These are phyloP conservation scores for Trifolium fragiferum DNA, from an alignment of 306 rosid genomes.

Conservation along the genomic window DNA sequence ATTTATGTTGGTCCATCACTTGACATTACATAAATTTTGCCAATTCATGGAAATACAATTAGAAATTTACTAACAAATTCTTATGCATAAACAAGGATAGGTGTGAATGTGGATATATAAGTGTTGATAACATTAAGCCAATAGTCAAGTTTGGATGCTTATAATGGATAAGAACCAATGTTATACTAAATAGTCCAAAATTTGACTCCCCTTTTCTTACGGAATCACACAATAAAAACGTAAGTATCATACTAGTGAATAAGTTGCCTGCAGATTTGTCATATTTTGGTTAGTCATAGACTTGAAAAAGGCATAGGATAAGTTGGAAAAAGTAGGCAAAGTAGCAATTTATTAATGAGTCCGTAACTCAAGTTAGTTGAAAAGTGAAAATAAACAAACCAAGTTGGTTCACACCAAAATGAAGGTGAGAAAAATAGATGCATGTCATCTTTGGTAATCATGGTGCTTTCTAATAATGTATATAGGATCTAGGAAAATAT, in stretches of 20 bases:
- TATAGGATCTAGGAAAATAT: conserved; percentile 39
- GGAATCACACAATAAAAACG: background rate
- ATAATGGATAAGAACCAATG: conserved; percentile 20
- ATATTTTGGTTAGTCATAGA: conserved; percentile 23
- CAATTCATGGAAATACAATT: background rate
- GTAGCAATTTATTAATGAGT: conserved; percentile 25
- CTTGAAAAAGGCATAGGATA: conserved; percentile 3
- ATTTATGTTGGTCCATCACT: background rate
- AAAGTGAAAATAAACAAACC: background rate
- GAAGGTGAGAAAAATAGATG: conserved; percentile 23
- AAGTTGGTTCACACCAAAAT: conserved; percentile 10
- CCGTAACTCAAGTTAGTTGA: conserved; percentile 26
- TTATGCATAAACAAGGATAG: conserved; percentile 1
- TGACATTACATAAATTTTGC: background rate
- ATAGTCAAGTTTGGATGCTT: conserved; percentile 28
- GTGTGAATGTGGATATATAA: conserved; percentile 13
- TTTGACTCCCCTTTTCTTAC: conserved; percentile 1
- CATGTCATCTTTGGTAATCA: conserved; percentile 30
- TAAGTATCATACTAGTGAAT: background rate
- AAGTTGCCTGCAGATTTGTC: conserved; percentile 40
- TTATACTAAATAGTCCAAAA: conserved; percentile 10
- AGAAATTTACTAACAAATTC: background rate
- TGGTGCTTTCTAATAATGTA: conserved; percentile 36
- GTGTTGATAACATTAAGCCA: background rate
- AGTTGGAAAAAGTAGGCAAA: conserved; percentile 43